These are phyloP conservation scores for Cryptococcus amylolentus DNA, from an alignment of 1,284 basidiomycete species.

Conservation along the genomic window DNA sequence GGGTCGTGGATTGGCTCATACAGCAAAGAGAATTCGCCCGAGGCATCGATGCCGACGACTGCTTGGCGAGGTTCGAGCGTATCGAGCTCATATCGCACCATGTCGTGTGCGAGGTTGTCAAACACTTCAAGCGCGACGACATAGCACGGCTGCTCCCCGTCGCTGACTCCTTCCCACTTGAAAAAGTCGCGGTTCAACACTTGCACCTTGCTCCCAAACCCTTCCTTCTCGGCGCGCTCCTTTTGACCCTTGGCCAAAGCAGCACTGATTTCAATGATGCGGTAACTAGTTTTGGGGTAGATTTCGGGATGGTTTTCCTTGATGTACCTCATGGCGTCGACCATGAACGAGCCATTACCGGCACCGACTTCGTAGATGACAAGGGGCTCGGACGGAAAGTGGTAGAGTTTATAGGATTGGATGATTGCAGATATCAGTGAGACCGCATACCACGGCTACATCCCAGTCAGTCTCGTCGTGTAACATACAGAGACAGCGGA, in stretches of 20 bases:
- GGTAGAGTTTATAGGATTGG: conserved; percentile 85
- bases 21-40: conserved; percentile 80
- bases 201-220: conserved; percentile 61
- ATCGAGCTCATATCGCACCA: conserved; percentile 79
- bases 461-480: background rate
- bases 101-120: conserved; percentile 96
- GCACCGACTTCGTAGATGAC: conserved; percentile 96
- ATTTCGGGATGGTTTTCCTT: conserved; percentile 78
- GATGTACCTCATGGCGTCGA: conserved; percentile 80
- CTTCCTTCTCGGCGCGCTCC: conserved; percentile 56
- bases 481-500: no score
- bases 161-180: conserved; percentile 64
- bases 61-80: conserved; percentile 80
- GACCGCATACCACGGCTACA: conserved; percentile 87
- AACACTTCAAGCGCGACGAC: conserved; percentile 94
- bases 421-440: conserved; percentile 85
- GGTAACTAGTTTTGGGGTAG: conserved; percentile 76
- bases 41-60: conserved; percentile 71
- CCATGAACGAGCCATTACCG: conserved; percentile 90
- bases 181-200: conserved; percentile 83
- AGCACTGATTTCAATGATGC: conserved; percentile 88
- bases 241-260: conserved; percentile 72
- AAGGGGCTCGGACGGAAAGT: conserved; percentile 93
- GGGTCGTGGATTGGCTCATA: conserved; percentile 85
- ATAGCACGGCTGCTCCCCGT: conserved; percentile 79